These are phyloP conservation scores for Komagataella kurtzmanii DNA, from an alignment of 805 yeast genomes.

Conservation along the genomic window DNA sequence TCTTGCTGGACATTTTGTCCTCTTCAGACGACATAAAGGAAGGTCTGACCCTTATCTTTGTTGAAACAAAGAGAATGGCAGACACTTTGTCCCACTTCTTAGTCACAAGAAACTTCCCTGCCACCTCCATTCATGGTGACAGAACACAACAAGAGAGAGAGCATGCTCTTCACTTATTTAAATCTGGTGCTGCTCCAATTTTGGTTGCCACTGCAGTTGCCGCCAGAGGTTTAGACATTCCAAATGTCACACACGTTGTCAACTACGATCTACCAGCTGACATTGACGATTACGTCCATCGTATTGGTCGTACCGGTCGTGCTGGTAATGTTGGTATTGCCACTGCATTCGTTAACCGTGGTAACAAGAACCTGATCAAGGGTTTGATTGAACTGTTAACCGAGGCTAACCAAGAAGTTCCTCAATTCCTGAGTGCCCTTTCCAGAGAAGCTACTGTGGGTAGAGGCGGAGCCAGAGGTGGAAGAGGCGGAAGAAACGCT, in stretches of 20 bases:
- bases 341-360: slow-evolving; percentile 96
- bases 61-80: slow-evolving; percentile 98
- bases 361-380: slow-evolving; percentile 78
- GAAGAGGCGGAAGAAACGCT: slow-evolving; percentile 28
- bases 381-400: slow-evolving; percentile 75
- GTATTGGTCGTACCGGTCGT: slow-evolving; percentile 99
- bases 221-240: slow-evolving; percentile 99
- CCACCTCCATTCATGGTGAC: slow-evolving; percentile 98
- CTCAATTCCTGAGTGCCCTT: slow-evolving; percentile 70
- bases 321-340: slow-evolving; percentile 99
- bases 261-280: slow-evolving; percentile 95
- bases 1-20: slow-evolving; percentile 73
- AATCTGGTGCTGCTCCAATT: slow-evolving; percentile 82
- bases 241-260: slow-evolving; percentile 95
- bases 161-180: slow-evolving; percentile 89
- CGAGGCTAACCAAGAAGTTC: slow-evolving; percentile 98
- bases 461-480: slow-evolving; percentile 41
- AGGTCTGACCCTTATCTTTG: slow-evolving; percentile 88
- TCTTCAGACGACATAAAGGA: slow-evolving; percentile 48
- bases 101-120: slow-evolving; percentile 81
- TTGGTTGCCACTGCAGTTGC: slow-evolving; percentile 99
- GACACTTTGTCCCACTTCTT: slow-evolving; percentile 89
- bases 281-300: slow-evolving; percentile 96
- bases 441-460: slow-evolving; percentile 61
- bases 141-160: slow-evolving; percentile 97